Base-by-base conservation (phyloP, 1,284 basidiomycete genomes). In the Ustilago tritici region DNA sequence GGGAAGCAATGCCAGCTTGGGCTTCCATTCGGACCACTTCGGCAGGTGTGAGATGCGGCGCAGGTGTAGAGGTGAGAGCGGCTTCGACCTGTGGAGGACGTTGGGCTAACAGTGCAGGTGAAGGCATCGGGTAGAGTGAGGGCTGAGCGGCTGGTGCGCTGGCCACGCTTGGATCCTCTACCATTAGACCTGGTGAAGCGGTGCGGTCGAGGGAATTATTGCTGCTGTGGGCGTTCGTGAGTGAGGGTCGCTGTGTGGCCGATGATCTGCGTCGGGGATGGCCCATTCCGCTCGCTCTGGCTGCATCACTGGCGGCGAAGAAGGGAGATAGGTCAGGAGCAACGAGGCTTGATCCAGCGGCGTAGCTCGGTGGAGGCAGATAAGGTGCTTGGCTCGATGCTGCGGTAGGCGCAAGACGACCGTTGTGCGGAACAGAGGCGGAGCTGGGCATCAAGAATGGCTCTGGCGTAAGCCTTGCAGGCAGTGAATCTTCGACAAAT, bases 21-120 rank as follows among this genome's bases (percentile, higher is more conserved):
- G 81, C 82, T 47, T 83, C 81, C 70, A 80, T 75, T 9, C 72
- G 74, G 15, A 83, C 80, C 8, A 74, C 28, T 58, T 83, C 74
- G 14, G 82, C 82, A 7, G 82, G 82, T 6, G 82, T 83, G 36
- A 66, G 70, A 56, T 57, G 64, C 19, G 55, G 65, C 35, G 49
- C 50, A 9, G 41, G 17, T 2, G 28, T 36, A 23, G 35, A 15
- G 1, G 53, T 35, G 12, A 54, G 23, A 14, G 35, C 36, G 23
- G 55, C 15, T 23, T 57, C 62, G 19, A 35, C 58, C 8, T 31
- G 28, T 12, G 70, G 55, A 17, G 65, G 49, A 9, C 55, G 65
- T 15, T 64, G 49, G 17, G 61, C 47, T 32, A 61, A 40, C 28
- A 36, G 19, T 19, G 43, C 38, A 12, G 72, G 50, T 4, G 66